Evolutionary conservation across 768 basidiomycete genomes (phyloP).

Genomic region (Lactifluus subvellereus): DNA sequence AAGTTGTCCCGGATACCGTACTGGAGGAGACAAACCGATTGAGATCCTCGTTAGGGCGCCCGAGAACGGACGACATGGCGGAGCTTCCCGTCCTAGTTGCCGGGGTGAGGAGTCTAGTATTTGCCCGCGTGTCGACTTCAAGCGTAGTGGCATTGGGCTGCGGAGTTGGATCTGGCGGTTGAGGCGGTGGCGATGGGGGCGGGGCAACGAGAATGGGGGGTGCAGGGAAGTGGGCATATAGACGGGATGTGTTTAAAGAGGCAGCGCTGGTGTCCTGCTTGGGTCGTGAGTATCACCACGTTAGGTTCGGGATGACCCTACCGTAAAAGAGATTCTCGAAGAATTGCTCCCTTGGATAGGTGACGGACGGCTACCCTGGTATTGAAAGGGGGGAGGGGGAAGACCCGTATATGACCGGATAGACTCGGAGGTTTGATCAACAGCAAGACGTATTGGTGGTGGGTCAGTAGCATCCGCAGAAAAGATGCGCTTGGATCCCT

Average conservation of each 20-base stretch:
- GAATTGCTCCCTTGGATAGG: not conserved
- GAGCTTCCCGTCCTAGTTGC: conserved; percentile 32
- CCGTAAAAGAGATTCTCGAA: not conserved
- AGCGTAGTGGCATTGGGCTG: not conserved
- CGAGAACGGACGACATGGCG: conserved; percentile 48
- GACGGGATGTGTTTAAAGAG: conserved; percentile 35
- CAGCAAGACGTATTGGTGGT: conserved; percentile 25
- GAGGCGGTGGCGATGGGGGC: conserved; percentile 25
- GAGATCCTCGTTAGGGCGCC: conserved; percentile 60
- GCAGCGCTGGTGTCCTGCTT: conserved; percentile 39
- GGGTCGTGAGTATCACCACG: conserved; percentile 39
- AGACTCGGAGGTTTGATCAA: not conserved
- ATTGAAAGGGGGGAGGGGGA: not conserved
- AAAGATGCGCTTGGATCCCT: conserved; percentile 64
- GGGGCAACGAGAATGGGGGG: conserved; percentile 27
- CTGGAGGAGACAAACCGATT: conserved; percentile 89
- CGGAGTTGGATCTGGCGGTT: conserved; percentile 17
- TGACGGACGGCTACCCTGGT: not conserved
- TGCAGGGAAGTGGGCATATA: conserved; percentile 30
- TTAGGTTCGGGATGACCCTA: not conserved
- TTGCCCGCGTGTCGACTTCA: conserved; percentile 1
- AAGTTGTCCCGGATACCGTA: conserved; percentile 69
- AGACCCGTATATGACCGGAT: not conserved
- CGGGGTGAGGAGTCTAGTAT: conserved; percentile 19
- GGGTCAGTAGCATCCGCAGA: conserved; percentile 59